These are phyloP conservation scores for Musa itinerans DNA, from an alignment of 176 grass and related monocot species.

Conservation along the genomic window DNA sequence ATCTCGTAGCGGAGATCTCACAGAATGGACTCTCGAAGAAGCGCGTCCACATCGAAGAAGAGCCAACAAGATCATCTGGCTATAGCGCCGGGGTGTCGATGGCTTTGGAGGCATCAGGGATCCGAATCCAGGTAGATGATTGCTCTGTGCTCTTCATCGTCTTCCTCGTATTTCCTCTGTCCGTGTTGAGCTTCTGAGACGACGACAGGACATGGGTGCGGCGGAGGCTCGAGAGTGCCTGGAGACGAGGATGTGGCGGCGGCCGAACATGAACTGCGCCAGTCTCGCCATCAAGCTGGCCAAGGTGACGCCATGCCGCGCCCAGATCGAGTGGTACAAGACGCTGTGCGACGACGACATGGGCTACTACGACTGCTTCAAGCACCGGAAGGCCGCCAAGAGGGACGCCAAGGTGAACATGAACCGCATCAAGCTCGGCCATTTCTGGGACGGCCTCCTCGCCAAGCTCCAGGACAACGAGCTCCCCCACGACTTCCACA, in stretches of 20 bases:
- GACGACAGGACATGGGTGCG: constrained; percentile 43
- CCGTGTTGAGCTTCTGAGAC: too few relatives aligned
- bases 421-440: constrained; percentile 50
- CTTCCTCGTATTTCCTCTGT: too few relatives aligned
- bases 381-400: constrained; percentile 41
- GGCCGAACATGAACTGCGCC: constrained; percentile 58
- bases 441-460: constrained; percentile 82
- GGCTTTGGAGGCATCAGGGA: constrained; percentile 56
- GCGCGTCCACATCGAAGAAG: background rate
- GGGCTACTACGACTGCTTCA: constrained; percentile 92
- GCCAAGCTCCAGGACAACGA: constrained; percentile 65
- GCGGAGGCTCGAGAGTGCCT: constrained; percentile 45
- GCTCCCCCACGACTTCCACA: constrained; percentile 75
- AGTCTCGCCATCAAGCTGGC: constrained; percentile 50
- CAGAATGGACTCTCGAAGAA: constrained; percentile 50
- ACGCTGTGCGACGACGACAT: constrained; percentile 45
- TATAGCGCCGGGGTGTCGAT: constrained; percentile 61
- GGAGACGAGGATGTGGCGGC: constrained; percentile 28
- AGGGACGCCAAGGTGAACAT: constrained; percentile 49
- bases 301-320: constrained; percentile 62
- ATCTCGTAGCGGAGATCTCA: constrained; percentile 38
- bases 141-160: too few relatives aligned
- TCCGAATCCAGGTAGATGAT: constrained; percentile 32
- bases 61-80: background rate
- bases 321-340: constrained; percentile 97